Evolutionary conservation across 164 flowering plant species (phyloP), one percentile per base, ranked within the genome.

Genomic region (Dillenia turbinata): DNA sequence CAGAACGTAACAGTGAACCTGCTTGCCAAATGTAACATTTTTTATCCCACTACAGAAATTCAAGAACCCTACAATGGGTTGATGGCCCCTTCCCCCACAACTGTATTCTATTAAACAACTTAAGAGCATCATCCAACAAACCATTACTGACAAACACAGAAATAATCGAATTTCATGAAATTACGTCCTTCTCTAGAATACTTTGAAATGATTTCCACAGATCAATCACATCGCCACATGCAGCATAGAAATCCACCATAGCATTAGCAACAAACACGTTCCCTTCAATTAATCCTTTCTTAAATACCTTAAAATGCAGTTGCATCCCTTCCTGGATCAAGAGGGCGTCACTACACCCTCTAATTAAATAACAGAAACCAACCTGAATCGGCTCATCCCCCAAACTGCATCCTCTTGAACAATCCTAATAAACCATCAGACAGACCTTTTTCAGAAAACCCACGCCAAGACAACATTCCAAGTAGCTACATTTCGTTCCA

Each of bases 81-180:
- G 95, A 79, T 10, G 91, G 93, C 47, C 70, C 81, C 74, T 79
- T 85, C 12, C 79, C 87, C 85, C 84, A 85, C 26, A 63, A 68
- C 59, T 66, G 85, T 95, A 88, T 88, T 57, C 54, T 59, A 45
- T 63, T 5, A 57, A 88, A 87, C 26, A 70, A 52, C 8, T 75
- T 73, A 15, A 84, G 73, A 59, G 87, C 83, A 61, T 81, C 84
- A 56, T 22, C 24, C 51, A 74, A 47, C 6, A 72, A 62, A 45
- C 76, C 89, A 64, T 70, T 63, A 7, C 72, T 66, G 2, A 81
- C 82, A 76, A 65, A 74, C 7, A 81, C 79, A 12, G 81, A 76
- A 65, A 87, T 75, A 56, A 91, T 69, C 6, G 91, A 91, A 62
- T 87, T 91, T 96, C 92, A 85, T 4, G 93, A 87, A 57, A 86